Percentiles rank a stretch among this genome's conserved stretches.
Conservation (phyloP, 2,329 filamentous ascomycete genomes). For the Colletotrichum costaricense region DNA sequence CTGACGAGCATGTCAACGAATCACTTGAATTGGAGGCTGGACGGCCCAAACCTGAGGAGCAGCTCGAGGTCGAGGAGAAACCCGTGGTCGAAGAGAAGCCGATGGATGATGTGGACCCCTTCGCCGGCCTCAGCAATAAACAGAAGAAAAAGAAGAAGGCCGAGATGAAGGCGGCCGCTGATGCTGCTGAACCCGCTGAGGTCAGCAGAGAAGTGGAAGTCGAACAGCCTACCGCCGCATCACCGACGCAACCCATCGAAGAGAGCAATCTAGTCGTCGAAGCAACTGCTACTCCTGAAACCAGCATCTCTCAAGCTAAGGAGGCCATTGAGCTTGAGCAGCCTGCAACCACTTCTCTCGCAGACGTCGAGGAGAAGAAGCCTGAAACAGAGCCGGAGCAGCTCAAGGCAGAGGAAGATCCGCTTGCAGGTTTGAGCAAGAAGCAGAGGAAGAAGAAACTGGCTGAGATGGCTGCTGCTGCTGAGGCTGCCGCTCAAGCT, state of each 20-base stretch:
- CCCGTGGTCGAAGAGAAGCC: not conserved
- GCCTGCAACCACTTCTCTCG: not conserved
- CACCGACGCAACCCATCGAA: not conserved
- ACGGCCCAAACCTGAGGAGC: not conserved
- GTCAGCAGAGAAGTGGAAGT: not conserved
- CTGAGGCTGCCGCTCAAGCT: not conserved
- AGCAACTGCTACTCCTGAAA: not conserved
- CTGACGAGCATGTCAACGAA: too few species aligned
- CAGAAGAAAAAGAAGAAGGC: constrained; percentile 31
- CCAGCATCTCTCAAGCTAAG: not conserved
- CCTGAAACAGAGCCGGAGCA: constrained; percentile 20
- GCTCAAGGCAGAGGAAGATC: constrained; percentile 37
- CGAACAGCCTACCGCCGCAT: not conserved
- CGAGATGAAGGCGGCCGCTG: too few species aligned
- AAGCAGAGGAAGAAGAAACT: not conserved
- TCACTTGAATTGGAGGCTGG: too few species aligned
- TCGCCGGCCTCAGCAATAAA: constrained; percentile 6
- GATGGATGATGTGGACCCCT: not conserved
- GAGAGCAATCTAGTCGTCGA: not conserved
- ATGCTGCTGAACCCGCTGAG: not conserved
- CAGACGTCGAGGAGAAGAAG: not conserved
- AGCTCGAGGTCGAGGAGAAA: constrained; percentile 36
- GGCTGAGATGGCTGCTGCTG: not conserved
- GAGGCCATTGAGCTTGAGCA: not conserved
- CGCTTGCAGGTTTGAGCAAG: constrained; percentile 6